Evolutionary conservation across 2,329 filamentous ascomycete species (phyloP).

Genomic region (Plenodomus lindquistii): DNA sequence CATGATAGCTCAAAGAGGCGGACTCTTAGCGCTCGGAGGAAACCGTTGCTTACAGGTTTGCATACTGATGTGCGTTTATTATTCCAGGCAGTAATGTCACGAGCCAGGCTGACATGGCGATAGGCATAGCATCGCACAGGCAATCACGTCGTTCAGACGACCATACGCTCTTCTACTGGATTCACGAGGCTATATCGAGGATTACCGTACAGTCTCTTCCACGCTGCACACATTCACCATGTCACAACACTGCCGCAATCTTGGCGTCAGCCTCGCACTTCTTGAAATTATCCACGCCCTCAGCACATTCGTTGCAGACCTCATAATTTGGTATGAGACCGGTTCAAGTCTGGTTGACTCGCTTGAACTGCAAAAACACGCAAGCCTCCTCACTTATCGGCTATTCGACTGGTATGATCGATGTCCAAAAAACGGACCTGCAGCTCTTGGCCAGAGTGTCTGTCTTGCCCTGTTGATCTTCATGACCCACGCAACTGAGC

Average conservation of each 20-base stretch:
- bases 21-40: conserved; percentile 28
- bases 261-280: conserved; percentile 21
- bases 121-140: conserved; percentile 41
- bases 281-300: conserved; percentile 23
- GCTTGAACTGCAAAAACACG: conserved; percentile 38
- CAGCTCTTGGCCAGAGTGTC: conserved; percentile 25
- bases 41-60: conserved; percentile 39
- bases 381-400: conserved; percentile 27
- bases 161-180: conserved; percentile 33
- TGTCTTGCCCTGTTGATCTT: conserved; percentile 34
- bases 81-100: neutral
- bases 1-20: conserved; percentile 42
- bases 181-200: conserved; percentile 21
- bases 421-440: conserved; percentile 6
- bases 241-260: conserved; percentile 21
- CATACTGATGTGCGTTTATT: conserved; percentile 33
- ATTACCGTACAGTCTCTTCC: conserved; percentile 23
- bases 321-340: conserved; percentile 25
- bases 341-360: conserved; percentile 21
- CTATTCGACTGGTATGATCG: conserved; percentile 32
- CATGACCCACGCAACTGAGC: conserved; percentile 27
- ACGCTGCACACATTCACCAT: conserved; percentile 15
- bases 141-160: conserved; percentile 33
- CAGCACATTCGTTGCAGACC: conserved; percentile 23
- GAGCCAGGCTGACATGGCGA: neutral